A percentile compares a stretch with the other conserved stretches of the same genome.
These are phyloP conservation scores for Trametes villosa DNA, from an alignment of 768 basidiomycete genomes.

Conservation along the genomic window DNA sequence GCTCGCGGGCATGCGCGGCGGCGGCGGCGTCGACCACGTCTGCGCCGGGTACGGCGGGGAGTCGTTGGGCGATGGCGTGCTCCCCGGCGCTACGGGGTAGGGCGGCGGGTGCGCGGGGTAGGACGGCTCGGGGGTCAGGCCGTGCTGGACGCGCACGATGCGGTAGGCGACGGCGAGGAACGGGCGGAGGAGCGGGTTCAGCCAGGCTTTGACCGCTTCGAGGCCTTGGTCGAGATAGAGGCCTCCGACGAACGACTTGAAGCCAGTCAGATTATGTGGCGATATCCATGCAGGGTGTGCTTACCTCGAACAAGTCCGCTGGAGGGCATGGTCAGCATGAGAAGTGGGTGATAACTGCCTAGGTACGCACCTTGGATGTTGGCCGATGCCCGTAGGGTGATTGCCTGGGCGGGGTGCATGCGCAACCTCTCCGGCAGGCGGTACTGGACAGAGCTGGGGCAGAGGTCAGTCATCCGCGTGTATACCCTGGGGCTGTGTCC, in stretches of 20 bases:
- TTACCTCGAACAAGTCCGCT: constrained; percentile 84
- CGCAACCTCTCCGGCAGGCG: constrained; percentile 62
- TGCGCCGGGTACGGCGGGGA: constrained; percentile 29
- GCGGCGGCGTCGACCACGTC: constrained; percentile 27
- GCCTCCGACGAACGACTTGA: constrained; percentile 79
- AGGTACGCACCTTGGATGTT: constrained; percentile 66
- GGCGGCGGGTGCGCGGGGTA: constrained; percentile 19
- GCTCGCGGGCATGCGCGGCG: constrained; percentile 35
- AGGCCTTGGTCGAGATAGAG: constrained; percentile 74
- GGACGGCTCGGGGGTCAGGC: constrained; percentile 51
- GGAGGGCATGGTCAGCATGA: constrained; percentile 14
- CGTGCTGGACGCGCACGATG: constrained; percentile 67
- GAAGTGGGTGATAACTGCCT: neutral
- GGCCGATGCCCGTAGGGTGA: constrained; percentile 67
- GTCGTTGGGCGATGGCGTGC: constrained; percentile 9
- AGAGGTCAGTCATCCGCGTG: neutral
- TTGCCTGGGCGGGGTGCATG: constrained; percentile 72
- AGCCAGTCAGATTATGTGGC: neutral
- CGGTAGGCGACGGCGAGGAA: constrained; percentile 66
- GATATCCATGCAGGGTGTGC: constrained; percentile 10
- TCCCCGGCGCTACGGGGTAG: constrained; percentile 16
- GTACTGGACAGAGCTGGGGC: constrained; percentile 62
- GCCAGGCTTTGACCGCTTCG: constrained; percentile 58
- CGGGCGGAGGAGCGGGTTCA: constrained; percentile 63
- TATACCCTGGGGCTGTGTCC: constrained; percentile 25